phyloP scores from a whole-genome alignment of 2,329 filamentous ascomycete species.

The Chrysoporthe puriensis region DNA sequence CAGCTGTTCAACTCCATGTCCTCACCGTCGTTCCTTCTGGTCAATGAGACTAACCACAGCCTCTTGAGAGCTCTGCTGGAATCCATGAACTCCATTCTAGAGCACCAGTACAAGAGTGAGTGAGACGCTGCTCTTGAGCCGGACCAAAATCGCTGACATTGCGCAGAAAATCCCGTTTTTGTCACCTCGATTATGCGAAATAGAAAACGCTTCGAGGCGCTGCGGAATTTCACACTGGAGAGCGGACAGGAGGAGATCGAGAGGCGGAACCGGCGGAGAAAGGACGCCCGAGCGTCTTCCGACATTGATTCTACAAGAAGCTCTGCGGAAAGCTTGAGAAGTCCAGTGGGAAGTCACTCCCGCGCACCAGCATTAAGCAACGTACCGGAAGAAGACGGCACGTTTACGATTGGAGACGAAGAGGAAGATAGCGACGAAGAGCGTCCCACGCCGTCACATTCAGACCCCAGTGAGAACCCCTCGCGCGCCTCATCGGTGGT shows the following conservation, averaged over 20 bases:
- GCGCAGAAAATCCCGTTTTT: constrained; percentile 76
- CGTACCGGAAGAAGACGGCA: constrained; percentile 76
- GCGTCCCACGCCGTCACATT: constrained; percentile 61
- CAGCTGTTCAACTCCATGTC: constrained; percentile 93
- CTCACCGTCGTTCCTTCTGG: constrained; percentile 86
- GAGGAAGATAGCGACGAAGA: constrained; percentile 61
- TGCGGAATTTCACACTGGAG: constrained; percentile 87
- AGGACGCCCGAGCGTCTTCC: constrained; percentile 60
- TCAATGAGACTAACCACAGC: constrained; percentile 87
- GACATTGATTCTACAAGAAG: constrained; percentile 57
- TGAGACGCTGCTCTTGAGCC: constrained; percentile 19
- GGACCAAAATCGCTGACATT: constrained; percentile 30
- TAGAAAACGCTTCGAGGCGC: constrained; percentile 79
- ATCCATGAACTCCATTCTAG: constrained; percentile 85
- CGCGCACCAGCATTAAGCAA: constrained; percentile 63
- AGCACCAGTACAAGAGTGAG: constrained; percentile 82
- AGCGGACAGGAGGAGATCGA: constrained; percentile 92
- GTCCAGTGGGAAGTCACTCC: constrained; percentile 58
- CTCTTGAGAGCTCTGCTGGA: constrained; percentile 83
- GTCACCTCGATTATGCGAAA: constrained; percentile 80
- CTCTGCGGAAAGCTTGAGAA: constrained; percentile 70
- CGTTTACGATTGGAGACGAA: constrained; percentile 89
- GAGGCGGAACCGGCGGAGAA: constrained; percentile 69
- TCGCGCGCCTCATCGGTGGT: constrained; percentile 70
- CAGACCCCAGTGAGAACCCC: constrained; percentile 66